Conservation (phyloP, 345 rosid species). For the Eucalyptus tenuipes region DNA sequence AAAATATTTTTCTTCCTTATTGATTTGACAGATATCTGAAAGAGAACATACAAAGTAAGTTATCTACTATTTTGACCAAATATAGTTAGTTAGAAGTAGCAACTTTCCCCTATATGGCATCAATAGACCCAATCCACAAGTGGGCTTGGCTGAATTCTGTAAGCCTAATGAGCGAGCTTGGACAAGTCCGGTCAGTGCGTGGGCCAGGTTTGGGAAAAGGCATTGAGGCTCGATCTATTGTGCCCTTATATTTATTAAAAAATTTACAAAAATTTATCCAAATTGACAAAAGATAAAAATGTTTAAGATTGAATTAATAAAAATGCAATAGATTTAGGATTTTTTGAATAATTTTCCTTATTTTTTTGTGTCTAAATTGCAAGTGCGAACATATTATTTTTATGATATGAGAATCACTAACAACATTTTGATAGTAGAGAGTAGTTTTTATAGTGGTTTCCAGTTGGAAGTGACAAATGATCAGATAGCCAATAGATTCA, state of each 20-base stretch:
- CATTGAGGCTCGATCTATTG: not conserved
- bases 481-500: not conserved
- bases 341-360: too few species aligned
- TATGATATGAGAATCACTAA: not conserved
- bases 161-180: not conserved
- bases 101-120: not conserved
- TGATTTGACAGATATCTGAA: not conserved
- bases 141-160: not conserved
- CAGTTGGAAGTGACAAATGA: not conserved
- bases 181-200: fast-evolving
- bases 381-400: fast-evolving
- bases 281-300: too few species aligned
- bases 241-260: not conserved
- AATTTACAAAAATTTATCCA: too few species aligned
- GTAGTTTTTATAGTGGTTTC: not conserved
- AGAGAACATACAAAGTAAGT: not conserved
- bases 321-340: fast-evolving
- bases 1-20: not conserved
- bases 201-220: not conserved
- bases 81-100: not conserved
- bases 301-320: not conserved
- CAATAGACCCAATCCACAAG: not conserved
- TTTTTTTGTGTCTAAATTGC: too few species aligned
- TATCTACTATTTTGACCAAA: not conserved
- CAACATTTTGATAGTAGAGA: too few species aligned